Percentiles rank a stretch among this genome's conserved stretches.
These are phyloP conservation scores for Coriolopsis trogii DNA, from an alignment of 1,284 basidiomycete species.

Conservation along the genomic window DNA sequence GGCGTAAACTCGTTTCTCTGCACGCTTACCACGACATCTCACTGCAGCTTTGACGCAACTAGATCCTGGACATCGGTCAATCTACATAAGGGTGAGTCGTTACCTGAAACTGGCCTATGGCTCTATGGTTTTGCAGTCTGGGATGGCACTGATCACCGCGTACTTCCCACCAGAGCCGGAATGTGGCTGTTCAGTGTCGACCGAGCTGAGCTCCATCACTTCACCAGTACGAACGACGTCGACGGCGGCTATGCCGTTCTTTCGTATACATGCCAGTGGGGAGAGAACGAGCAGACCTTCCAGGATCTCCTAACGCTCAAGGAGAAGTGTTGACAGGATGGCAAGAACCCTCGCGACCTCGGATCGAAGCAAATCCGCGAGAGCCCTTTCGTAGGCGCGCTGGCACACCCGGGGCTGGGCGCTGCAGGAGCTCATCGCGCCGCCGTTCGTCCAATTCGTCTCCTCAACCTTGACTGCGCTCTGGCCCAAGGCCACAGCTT, in stretches of 20 bases:
- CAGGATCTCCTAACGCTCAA: background rate
- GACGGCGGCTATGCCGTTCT: background rate
- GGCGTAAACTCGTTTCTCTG: too few relatives aligned
- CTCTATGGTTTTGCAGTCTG: too few relatives aligned
- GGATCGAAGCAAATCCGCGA: conserved; percentile 1
- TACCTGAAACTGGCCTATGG: too few relatives aligned
- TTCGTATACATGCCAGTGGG: background rate
- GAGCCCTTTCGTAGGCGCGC: background rate
- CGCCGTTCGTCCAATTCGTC: background rate
- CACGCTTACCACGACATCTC: too few relatives aligned
- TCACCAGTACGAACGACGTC: background rate
- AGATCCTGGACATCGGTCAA: too few relatives aligned
- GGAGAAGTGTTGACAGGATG: background rate
- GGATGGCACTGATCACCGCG: too few relatives aligned
- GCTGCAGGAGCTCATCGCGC: conserved; percentile 10
- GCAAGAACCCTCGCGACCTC: conserved; percentile 3
- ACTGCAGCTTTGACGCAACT: too few relatives aligned
- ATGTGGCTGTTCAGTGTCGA: background rate
- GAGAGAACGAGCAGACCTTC: background rate
- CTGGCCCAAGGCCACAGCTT: background rate
- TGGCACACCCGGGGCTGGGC: conserved; percentile 10
- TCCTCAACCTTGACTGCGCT: background rate
- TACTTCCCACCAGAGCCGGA: too few relatives aligned
- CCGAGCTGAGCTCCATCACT: background rate
- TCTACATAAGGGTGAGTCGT: too few relatives aligned